Evolutionary conservation across 1,139 yeast species (phyloP).

Genomic region (Schizosaccharomyces versatilis): DNA sequence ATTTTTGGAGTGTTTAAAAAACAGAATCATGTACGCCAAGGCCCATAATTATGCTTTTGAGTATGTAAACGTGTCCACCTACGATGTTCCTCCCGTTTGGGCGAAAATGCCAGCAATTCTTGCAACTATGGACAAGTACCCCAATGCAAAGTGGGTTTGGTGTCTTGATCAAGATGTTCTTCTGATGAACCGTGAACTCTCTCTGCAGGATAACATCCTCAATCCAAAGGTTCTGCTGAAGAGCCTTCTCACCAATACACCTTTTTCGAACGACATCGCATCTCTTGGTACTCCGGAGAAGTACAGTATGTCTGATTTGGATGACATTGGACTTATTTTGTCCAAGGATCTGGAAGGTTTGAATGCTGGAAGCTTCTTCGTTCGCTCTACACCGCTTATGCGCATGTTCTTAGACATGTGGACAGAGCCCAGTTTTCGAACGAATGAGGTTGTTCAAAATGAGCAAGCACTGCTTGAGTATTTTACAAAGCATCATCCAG

Average conservation of each 20-base stretch:
- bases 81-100: slow-evolving; percentile 12
- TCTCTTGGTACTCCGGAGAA: neutral
- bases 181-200: slow-evolving; percentile 14
- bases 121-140: slow-evolving; percentile 14
- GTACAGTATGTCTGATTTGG: slow-evolving; percentile 1
- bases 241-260: slow-evolving; percentile 9
- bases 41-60: neutral
- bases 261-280: neutral
- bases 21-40: neutral
- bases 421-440: slow-evolving; percentile 12
- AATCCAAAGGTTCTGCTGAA: slow-evolving; percentile 16
- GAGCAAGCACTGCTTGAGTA: slow-evolving; percentile 13
- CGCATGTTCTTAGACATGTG: slow-evolving; percentile 12
- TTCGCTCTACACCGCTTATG: slow-evolving; percentile 14
- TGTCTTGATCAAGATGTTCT: slow-evolving; percentile 16
- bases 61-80: neutral
- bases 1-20: neutral
- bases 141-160: slow-evolving; percentile 17
- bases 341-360: slow-evolving; percentile 14
- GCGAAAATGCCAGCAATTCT: slow-evolving; percentile 14
- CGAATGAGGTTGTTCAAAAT: slow-evolving; percentile 5
- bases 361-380: slow-evolving; percentile 20
- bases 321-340: slow-evolving; percentile 9
- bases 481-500: neutral
- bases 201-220: slow-evolving; percentile 18